These are phyloP conservation scores for Aquilaria agallochum DNA, from an alignment of 441 rosid genomes.

Conservation along the genomic window DNA sequence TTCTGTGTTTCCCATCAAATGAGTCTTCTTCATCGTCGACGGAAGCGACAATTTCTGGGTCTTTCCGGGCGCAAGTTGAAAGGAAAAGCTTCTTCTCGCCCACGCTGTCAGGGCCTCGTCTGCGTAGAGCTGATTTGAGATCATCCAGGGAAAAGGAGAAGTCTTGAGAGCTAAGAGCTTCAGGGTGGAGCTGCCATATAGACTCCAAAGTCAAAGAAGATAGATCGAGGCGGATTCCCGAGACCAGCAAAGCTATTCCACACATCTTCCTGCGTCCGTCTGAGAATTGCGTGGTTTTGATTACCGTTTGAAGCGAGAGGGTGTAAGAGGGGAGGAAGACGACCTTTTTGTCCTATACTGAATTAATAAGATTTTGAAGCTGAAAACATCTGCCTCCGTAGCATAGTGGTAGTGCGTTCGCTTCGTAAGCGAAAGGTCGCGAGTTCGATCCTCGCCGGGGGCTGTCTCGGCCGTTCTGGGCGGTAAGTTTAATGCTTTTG, in stretches of 20 bases:
- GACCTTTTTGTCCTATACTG: too few relatives aligned
- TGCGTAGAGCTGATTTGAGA: slow-evolving; percentile 41
- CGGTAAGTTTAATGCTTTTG: too few relatives aligned
- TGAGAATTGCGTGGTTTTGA: not conserved
- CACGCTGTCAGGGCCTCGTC: slow-evolving; percentile 80
- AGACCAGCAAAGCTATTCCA: slow-evolving; percentile 62
- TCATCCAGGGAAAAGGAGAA: slow-evolving; percentile 41
- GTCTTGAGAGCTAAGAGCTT: slow-evolving; percentile 2
- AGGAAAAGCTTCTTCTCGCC: slow-evolving; percentile 44
- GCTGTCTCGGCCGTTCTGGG: slow-evolving; percentile 7
- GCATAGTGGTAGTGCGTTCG: slow-evolving; percentile 99
- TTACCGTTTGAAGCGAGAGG: not conserved
- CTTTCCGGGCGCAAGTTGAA: slow-evolving; percentile 10
- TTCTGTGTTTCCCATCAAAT: slow-evolving; percentile 5
- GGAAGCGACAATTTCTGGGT: slow-evolving; percentile 15
- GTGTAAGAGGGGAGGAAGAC: too few relatives aligned
- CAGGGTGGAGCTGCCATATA: slow-evolving; percentile 15
- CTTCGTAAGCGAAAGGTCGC: slow-evolving; percentile 98
- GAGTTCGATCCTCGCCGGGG: slow-evolving; percentile 96
- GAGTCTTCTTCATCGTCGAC: slow-evolving; percentile 10
- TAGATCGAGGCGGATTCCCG: slow-evolving; percentile 45
- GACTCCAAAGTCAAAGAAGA: slow-evolving; percentile 27
- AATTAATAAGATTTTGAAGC: too few relatives aligned
- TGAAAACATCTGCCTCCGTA: slow-evolving; percentile 38
- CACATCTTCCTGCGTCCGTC: slow-evolving; percentile 53